phyloP scores from a whole-genome alignment of 768 basidiomycete species.

The Pisolithus orientalis region DNA sequence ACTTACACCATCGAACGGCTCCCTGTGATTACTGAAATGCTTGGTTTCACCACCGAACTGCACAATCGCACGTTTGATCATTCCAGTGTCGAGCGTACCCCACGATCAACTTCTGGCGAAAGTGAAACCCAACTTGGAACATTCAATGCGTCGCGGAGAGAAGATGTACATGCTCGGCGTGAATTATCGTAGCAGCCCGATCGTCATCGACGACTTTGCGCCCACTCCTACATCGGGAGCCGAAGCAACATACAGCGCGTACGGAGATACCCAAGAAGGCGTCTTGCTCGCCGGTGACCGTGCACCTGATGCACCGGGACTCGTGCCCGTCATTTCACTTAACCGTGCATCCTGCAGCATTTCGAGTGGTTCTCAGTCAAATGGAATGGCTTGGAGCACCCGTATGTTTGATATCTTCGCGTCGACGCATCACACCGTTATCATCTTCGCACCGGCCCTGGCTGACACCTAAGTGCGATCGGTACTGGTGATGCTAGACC shows the following conservation, averaged over 20 bases:
- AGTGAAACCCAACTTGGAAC: background rate
- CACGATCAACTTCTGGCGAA: background rate
- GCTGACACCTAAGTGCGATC: background rate
- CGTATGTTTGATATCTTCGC: background rate
- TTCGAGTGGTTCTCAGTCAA: no score
- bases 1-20: conserved; percentile 36
- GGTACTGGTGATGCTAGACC: background rate
- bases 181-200: conserved; percentile 20
- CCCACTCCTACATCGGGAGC: background rate
- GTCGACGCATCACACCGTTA: conserved; percentile 31
- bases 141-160: background rate
- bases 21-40: conserved; percentile 36
- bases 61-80: background rate
- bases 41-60: conserved; percentile 26
- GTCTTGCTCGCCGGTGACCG: background rate
- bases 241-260: background rate
- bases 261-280: background rate
- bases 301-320: background rate
- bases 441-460: conserved; percentile 29
- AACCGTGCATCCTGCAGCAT: no score
- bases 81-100: background rate
- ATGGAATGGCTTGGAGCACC: no score
- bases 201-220: conserved; percentile 15
- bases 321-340: background rate
- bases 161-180: conserved; percentile 17